Percentiles rank a stretch among this genome's conserved stretches.
Conservation (phyloP, 208 protist species). For the Crithidia bombi region DNA sequence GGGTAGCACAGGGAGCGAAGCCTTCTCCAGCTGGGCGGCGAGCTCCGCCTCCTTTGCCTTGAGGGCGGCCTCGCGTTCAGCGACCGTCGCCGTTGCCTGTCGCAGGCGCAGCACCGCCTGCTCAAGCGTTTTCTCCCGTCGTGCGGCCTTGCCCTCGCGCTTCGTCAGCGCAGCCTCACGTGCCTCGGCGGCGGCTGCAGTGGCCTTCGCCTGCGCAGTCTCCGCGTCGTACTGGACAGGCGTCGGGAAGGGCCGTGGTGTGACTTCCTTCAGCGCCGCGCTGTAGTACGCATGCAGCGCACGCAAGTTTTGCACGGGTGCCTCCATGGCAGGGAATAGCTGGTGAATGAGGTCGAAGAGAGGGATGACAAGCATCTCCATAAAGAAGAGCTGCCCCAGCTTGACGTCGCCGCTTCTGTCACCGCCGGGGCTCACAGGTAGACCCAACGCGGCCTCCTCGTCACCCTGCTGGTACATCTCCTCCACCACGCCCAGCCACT, state of each 20-base stretch:
- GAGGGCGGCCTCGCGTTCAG: constrained; percentile 16
- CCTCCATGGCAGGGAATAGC: constrained; percentile 53
- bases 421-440: constrained; percentile 60
- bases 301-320: constrained; percentile 59
- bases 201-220: background rate
- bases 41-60: constrained; percentile 5
- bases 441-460: constrained; percentile 51
- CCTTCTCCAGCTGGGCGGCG: background rate
- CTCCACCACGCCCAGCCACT: constrained; percentile 79
- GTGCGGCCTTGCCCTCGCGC: constrained; percentile 14
- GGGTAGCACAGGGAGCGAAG: background rate
- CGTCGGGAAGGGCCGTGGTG: constrained; percentile 22
- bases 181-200: background rate
- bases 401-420: constrained; percentile 36
- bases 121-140: constrained; percentile 23
- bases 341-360: constrained; percentile 70
- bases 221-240: constrained; percentile 26
- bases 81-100: constrained; percentile 24
- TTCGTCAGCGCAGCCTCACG: background rate
- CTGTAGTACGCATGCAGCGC: constrained; percentile 55
- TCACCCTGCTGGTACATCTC: constrained; percentile 82
- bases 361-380: constrained; percentile 77
- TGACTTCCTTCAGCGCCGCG: constrained; percentile 10
- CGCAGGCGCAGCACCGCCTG: constrained; percentile 28
- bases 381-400: constrained; percentile 67